Percentiles rank a stretch among this genome's conserved stretches.
Evolutionary conservation across 2,329 filamentous ascomycete genomes (phyloP).

Genomic region (Calycina herbarum): DNA sequence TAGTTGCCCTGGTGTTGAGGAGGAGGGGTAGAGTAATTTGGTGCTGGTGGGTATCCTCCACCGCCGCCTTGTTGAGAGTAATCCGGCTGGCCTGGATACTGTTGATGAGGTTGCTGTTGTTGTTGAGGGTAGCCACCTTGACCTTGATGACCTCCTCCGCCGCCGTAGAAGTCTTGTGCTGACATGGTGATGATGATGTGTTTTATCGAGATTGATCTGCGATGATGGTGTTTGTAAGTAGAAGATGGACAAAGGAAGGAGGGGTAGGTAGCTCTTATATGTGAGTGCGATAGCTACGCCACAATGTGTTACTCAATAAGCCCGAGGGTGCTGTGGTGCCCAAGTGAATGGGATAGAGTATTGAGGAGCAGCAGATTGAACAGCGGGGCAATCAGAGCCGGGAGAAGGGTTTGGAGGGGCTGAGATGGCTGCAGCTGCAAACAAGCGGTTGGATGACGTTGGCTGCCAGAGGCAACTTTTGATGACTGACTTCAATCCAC

Average conservation of each 20-base stretch:
- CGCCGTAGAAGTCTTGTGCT: slow-evolving; percentile 34
- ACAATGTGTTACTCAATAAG: background rate
- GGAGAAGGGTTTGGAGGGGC: background rate
- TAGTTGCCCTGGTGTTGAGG: slow-evolving; percentile 19
- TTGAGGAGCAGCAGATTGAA: background rate
- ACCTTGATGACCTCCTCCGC: slow-evolving; percentile 23
- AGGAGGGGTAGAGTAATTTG: slow-evolving; percentile 19
- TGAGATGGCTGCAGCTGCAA: background rate
- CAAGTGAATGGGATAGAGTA: background rate
- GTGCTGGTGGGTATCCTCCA: slow-evolving; percentile 24
- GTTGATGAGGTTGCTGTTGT: slow-evolving; percentile 14
- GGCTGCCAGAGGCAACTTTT: background rate
- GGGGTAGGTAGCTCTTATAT: slow-evolving; percentile 10
- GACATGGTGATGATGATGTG: slow-evolving; percentile 27
- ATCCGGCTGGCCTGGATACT: slow-evolving; percentile 26
- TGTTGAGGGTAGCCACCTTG: slow-evolving; percentile 22
- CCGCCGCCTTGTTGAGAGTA: slow-evolving; percentile 19
- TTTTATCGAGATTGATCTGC: background rate
- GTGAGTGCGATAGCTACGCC: background rate
- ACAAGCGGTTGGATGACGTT: slow-evolving; percentile 1
- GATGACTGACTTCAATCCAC: background rate
- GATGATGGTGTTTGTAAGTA: slow-evolving; percentile 2
- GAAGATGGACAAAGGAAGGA: slow-evolving; percentile 4
- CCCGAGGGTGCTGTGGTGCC: background rate
- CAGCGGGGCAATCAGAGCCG: slow-evolving; percentile 4